phyloP scores from a whole-genome alignment of 2,329 filamentous ascomycete species.

The Colletotrichum gigasporum region DNA sequence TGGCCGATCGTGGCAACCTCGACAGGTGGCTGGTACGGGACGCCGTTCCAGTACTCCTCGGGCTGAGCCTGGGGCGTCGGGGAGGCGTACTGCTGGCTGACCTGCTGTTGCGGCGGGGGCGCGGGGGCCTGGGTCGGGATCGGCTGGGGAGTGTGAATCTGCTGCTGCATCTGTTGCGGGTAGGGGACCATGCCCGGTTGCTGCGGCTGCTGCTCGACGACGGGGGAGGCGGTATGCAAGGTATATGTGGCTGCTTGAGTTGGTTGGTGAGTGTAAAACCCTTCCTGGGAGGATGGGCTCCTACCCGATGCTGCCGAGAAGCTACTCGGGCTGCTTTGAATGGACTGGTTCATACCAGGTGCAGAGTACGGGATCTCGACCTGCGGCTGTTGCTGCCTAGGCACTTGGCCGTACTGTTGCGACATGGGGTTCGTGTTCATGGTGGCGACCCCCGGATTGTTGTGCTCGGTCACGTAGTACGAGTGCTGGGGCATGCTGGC shows the following conservation, averaged over 20 bases:
- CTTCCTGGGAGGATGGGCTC: slow-evolving; percentile 62
- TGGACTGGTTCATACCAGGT: slow-evolving; percentile 56
- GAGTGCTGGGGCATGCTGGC: slow-evolving; percentile 54
- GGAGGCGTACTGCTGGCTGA: slow-evolving; percentile 36
- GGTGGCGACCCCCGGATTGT: slow-evolving; percentile 69
- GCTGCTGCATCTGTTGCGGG: slow-evolving; percentile 45
- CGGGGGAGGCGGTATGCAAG: slow-evolving; percentile 57
- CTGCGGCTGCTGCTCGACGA: slow-evolving; percentile 53
- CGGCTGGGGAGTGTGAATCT: slow-evolving; percentile 45
- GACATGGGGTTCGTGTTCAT: slow-evolving; percentile 64
- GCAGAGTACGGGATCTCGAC: slow-evolving; percentile 61
- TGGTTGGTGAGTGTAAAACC: slow-evolving; percentile 66
- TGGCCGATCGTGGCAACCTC: slow-evolving; percentile 65
- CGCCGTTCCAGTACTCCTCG: slow-evolving; percentile 61
- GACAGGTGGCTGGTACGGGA: slow-evolving; percentile 65
- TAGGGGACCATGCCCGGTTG: slow-evolving; percentile 55
- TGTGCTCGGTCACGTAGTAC: slow-evolving; percentile 69
- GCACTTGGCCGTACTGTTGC: slow-evolving; percentile 59
- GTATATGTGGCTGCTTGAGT: slow-evolving; percentile 58
- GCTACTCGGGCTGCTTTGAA: slow-evolving; percentile 67
- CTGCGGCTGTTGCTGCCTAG: slow-evolving; percentile 50
- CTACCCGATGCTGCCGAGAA: slow-evolving; percentile 66
- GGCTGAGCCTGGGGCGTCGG: slow-evolving; percentile 51
- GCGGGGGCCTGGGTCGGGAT: slow-evolving; percentile 38
- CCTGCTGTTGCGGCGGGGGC: slow-evolving; percentile 37